Base-by-base conservation (phyloP, 2,329 filamentous ascomycete species). In the Harringtonia lauricola region DNA sequence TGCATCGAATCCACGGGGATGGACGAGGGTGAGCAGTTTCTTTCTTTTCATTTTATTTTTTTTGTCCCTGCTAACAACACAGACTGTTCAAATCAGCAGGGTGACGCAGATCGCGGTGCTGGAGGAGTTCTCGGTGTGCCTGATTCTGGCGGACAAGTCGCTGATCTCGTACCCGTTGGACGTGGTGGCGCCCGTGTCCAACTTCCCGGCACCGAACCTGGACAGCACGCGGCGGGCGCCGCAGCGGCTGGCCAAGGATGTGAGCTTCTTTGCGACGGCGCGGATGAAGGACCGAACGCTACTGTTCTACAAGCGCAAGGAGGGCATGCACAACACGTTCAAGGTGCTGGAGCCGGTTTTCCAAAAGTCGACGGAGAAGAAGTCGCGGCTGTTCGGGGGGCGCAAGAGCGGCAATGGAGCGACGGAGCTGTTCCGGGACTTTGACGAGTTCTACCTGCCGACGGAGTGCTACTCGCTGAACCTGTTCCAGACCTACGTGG, bases 361-460 rank as follows among this genome's bases (percentile, higher is more conserved):
- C 57, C 89, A 95, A 53, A 95, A 95, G 59, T 84, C 88, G 1
- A 81, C 85, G 0, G 86, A 94, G 57, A 90, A 85, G 67, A 86
- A 82, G 55, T 76, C 79, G 5, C 79, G 86, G 9, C 60, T 81
- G 14, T 81, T 81, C 49, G 72, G 76, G 33, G 64, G 68, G 50
- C 80, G 79, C 17, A 67, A 66, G 47, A 63, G 66, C 13, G 74
- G 71, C 74, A n/a, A n/a, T n/a, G 26, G 87, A 87, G 80, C 76
- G 47, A 95, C 90, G 0, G 92, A 98, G 55, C 90, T 90, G 55
- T 98, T 96, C 79, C 83, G 92, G 49, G 92, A 98, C 58, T 98
- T 89, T 60, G 92, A 98, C 65, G 92, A 96, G 54, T 98, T 98
- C 64, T 98, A 96, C 65, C 89, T 98, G 53, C 92, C 92, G 0